phyloP scores from a whole-genome alignment of 352 stramenopile genomes.

The Globisporangium emineosum region DNA sequence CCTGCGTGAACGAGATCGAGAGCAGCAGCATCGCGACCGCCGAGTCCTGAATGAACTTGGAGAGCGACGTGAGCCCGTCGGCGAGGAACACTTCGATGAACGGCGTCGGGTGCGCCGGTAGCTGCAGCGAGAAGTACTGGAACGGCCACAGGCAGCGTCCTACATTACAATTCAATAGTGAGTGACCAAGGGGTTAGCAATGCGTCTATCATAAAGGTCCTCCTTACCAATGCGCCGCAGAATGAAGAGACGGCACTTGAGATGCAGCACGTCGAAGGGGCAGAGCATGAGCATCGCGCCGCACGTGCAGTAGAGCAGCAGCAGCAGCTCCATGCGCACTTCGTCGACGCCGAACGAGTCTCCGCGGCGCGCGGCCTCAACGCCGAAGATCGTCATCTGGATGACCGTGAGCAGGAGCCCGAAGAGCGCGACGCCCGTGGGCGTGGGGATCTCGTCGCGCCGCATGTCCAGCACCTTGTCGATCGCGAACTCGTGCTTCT shows the following conservation, averaged over 20 bases:
- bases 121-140: conserved; percentile 49
- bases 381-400: conserved; percentile 56
- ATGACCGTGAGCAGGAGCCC: conserved; percentile 30
- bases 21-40: conserved; percentile 63
- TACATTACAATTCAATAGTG: not conserved
- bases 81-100: conserved; percentile 83
- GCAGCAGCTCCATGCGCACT: conserved; percentile 61
- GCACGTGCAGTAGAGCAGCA: conserved; percentile 57
- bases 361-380: conserved; percentile 38
- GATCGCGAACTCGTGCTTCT: conserved; percentile 49
- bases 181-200: not conserved
- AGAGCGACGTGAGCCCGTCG: conserved; percentile 78
- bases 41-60: conserved; percentile 80
- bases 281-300: conserved; percentile 49
- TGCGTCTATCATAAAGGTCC: not conserved
- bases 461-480: conserved; percentile 73
- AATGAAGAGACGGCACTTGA: conserved; percentile 61
- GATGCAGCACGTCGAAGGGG: conserved; percentile 65
- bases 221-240: conserved; percentile 41
- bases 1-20: conserved; percentile 45
- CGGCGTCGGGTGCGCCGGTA: conserved; percentile 51
- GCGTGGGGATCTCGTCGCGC: conserved; percentile 51
- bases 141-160: conserved; percentile 65
- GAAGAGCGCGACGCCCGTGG: conserved; percentile 40
- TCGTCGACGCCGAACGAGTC: conserved; percentile 46